A percentile compares a stretch with the other conserved stretches of the same genome.
Conservation (phyloP, 2,329 filamentous ascomycete species). For the Thelonectria blattea region DNA sequence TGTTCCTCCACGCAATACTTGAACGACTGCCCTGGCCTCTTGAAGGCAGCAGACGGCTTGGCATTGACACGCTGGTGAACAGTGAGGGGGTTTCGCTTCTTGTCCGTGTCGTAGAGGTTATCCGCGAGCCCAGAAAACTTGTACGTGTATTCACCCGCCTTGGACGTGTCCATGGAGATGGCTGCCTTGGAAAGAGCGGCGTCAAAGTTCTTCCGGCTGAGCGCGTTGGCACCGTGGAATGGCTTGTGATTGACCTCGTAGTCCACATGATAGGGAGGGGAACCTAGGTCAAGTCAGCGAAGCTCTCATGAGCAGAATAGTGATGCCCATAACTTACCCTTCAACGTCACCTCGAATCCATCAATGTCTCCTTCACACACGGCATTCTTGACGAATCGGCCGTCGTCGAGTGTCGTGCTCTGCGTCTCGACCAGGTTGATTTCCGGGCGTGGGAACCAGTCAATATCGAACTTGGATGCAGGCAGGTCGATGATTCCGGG, state of each 20-base stretch:
- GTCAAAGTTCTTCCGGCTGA: constrained; percentile 75
- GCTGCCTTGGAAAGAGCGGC: constrained; percentile 77
- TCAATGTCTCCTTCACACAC: constrained; percentile 97
- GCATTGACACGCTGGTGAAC: constrained; percentile 86
- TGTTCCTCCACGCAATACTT: constrained; percentile 92
- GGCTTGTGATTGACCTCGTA: constrained; percentile 81
- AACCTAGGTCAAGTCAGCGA: constrained; percentile 57
- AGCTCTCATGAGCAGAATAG: not conserved
- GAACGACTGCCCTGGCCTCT: constrained; percentile 88
- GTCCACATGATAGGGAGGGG: constrained; percentile 80
- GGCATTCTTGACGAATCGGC: constrained; percentile 73
- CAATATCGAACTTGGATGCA: constrained; percentile 77
- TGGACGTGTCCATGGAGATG: constrained; percentile 84
- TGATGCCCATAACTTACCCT: constrained; percentile 59
- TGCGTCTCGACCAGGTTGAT: constrained; percentile 71
- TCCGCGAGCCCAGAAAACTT: constrained; percentile 84
- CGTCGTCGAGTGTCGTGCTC: constrained; percentile 58
- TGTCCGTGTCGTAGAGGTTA: constrained; percentile 80
- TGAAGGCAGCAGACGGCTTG: constrained; percentile 81
- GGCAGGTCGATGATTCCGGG: constrained; percentile 78
- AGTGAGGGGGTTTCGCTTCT: constrained; percentile 68
- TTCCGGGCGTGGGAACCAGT: constrained; percentile 83
- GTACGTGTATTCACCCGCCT: constrained; percentile 85
- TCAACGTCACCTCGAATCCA: constrained; percentile 79
- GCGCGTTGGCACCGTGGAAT: constrained; percentile 66